Percentiles rank a stretch among this genome's conserved stretches.
These are phyloP conservation scores for Albugo candida DNA, from an alignment of 352 stramenopile species.

Conservation along the genomic window DNA sequence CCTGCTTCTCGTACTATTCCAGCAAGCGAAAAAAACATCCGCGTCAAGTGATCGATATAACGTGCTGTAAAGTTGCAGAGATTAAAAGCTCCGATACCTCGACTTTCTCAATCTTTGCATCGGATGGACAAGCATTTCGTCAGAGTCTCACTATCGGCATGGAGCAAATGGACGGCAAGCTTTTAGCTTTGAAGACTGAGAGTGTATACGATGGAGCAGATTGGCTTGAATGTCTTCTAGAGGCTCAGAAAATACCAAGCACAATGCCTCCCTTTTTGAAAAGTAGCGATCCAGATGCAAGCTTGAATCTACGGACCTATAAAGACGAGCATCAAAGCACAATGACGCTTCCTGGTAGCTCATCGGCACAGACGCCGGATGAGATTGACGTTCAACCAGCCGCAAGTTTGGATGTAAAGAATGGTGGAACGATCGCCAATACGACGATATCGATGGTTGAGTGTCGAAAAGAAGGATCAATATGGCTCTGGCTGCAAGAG, in stretches of 20 bases:
- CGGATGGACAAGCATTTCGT: constrained; percentile 21
- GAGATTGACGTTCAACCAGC: no score
- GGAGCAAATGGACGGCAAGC: constrained; percentile 39
- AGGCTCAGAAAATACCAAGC: constrained; percentile 12
- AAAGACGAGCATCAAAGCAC: no score
- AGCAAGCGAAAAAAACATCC: constrained; percentile 59
- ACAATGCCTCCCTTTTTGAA: no score
- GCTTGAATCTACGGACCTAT: neutral
- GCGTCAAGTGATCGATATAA: constrained; percentile 53
- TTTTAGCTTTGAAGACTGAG: constrained; percentile 44
- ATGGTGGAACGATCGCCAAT: no score
- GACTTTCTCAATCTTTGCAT: constrained; percentile 12
- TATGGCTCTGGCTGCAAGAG: constrained; percentile 44
- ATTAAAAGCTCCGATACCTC: constrained; percentile 35
- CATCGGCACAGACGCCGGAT: no score
- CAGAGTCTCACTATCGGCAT: constrained; percentile 54
- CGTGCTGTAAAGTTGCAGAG: constrained; percentile 40
- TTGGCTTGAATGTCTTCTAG: constrained; percentile 55
- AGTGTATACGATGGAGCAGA: constrained; percentile 68
- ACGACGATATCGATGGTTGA: neutral
- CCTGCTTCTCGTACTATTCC: constrained; percentile 59
- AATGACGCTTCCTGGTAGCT: no score
- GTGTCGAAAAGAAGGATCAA: constrained; percentile 37
- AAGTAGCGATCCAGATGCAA: neutral
- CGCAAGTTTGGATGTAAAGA: no score